Evolutionary conservation across 2,329 filamentous ascomycete species (phyloP).

Genomic region (Coniochaeta sp.): DNA sequence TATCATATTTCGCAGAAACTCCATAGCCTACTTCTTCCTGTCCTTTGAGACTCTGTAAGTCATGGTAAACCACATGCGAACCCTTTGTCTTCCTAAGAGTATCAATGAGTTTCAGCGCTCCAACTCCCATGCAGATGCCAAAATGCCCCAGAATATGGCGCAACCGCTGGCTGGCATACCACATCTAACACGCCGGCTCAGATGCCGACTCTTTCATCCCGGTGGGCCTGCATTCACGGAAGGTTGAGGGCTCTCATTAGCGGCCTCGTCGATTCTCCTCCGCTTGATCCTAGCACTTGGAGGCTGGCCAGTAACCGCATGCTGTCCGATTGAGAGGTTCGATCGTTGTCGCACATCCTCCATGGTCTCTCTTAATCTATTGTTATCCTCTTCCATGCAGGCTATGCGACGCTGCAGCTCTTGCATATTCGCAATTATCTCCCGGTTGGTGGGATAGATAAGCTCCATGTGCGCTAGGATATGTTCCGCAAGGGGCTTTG

Average conservation of each 20-base stretch:
- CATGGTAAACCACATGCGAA: neutral
- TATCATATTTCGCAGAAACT: neutral
- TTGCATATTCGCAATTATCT: constrained; percentile 8
- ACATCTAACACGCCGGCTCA: neutral
- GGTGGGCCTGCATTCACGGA: neutral
- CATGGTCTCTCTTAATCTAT: neutral
- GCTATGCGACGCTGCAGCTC: constrained; percentile 1
- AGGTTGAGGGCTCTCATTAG: neutral
- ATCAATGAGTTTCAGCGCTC: neutral
- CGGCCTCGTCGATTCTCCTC: neutral
- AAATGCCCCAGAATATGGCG: neutral
- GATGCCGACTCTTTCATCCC: neutral
- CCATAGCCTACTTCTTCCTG: neutral
- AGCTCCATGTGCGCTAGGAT: constrained; percentile 30
- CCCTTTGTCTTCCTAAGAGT: neutral
- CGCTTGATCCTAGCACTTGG: neutral
- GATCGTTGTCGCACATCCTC: constrained; percentile 3
- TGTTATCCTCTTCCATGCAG: constrained; percentile 2
- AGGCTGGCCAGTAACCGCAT: no score
- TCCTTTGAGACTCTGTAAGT: neutral
- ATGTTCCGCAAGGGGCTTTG: constrained; percentile 29
- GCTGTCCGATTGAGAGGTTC: neutral
- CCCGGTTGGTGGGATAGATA: constrained; percentile 14
- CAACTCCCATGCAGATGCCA: neutral
- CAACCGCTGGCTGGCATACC: neutral